A percentile compares a stretch with the other conserved stretches of the same genome.
These are phyloP conservation scores for Eutrema salsugineum DNA, from an alignment of 441 rosid genomes.

Conservation along the genomic window DNA sequence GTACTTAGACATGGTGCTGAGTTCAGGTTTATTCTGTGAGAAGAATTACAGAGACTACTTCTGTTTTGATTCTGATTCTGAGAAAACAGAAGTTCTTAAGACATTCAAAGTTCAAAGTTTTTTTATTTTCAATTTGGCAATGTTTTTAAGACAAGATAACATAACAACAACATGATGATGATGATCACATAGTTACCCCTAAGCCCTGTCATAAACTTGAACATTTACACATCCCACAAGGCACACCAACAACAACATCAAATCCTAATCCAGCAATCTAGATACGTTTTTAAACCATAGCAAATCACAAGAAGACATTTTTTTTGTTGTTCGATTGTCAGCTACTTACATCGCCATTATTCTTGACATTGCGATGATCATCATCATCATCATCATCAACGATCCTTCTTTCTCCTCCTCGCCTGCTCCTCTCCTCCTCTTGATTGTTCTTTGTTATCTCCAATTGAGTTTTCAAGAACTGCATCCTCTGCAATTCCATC, in stretches of 20 bases:
- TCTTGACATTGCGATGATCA: conserved; percentile 18
- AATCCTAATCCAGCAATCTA: conserved; percentile 19
- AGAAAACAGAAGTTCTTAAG: not conserved
- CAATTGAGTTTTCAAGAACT: conserved; percentile 57
- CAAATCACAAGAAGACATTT: conserved; percentile 11
- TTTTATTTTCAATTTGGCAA: conserved; percentile 1
- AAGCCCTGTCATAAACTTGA: conserved; percentile 3
- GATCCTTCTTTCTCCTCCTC: conserved; percentile 12
- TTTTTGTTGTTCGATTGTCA: conserved; percentile 18
- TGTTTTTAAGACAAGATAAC: conserved; percentile 4
- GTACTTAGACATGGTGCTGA: not conserved
- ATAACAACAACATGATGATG: conserved; percentile 7
- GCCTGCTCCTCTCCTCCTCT: conserved; percentile 30
- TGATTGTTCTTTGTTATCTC: conserved; percentile 56
- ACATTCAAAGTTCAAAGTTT: conserved; percentile 1
- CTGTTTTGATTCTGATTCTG: not conserved
- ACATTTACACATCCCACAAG: conserved; percentile 26
- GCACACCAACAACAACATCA: conserved; percentile 18
- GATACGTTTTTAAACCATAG: not conserved
- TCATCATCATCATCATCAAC: not conserved
- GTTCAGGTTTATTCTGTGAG: not conserved
- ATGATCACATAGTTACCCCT: not conserved
- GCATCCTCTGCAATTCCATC: conserved; percentile 67
- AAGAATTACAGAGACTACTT: not conserved
- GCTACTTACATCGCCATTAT: conserved; percentile 37